A percentile compares a stretch with the other conserved stretches of the same genome.
Conservation (phyloP, 1,139 yeast species). For the Pichiaceae sp. region DNA sequence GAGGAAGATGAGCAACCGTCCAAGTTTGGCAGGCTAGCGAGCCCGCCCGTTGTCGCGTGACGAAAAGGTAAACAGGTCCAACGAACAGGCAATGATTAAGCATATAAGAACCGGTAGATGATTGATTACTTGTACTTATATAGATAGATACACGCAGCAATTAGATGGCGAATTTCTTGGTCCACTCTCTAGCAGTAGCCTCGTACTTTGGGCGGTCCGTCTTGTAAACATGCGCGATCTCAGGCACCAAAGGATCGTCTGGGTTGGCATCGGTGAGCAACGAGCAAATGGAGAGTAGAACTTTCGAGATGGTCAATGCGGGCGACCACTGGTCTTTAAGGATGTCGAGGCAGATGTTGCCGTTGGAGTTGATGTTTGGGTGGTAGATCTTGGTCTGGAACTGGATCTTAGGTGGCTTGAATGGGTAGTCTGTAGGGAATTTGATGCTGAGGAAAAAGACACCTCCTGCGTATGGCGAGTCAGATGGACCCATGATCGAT, state of each 20-base stretch:
- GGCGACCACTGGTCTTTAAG: conserved; percentile 63
- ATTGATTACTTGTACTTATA: no score
- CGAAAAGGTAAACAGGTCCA: no score
- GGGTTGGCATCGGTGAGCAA: conserved; percentile 91
- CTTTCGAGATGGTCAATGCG: conserved; percentile 54
- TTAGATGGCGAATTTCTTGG: conserved; percentile 92
- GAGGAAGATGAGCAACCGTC: no score
- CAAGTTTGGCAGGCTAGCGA: no score
- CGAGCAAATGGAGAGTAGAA: conserved; percentile 49
- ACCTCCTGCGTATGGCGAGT: conserved; percentile 50
- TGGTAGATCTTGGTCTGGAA: conserved; percentile 65
- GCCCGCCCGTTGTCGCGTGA: no score
- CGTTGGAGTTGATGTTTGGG: conserved; percentile 62
- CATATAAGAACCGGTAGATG: no score
- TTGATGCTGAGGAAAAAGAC: conserved; percentile 43
- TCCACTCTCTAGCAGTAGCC: conserved; percentile 98
- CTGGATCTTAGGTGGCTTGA: conserved; percentile 49
- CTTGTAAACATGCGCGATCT: conserved; percentile 94
- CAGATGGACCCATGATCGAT: conserved; percentile 55
- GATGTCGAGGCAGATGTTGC: conserved; percentile 51
- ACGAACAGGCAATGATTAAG: no score
- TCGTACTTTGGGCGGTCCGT: conserved; percentile 92
- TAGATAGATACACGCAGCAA: no score
- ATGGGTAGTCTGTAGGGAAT: conserved; percentile 57
- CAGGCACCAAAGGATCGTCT: conserved; percentile 98